A percentile compares a stretch with the other conserved stretches of the same genome.
Conservation (phyloP, 2,329 filamentous ascomycete genomes). For the Davidsoniella virescens region DNA sequence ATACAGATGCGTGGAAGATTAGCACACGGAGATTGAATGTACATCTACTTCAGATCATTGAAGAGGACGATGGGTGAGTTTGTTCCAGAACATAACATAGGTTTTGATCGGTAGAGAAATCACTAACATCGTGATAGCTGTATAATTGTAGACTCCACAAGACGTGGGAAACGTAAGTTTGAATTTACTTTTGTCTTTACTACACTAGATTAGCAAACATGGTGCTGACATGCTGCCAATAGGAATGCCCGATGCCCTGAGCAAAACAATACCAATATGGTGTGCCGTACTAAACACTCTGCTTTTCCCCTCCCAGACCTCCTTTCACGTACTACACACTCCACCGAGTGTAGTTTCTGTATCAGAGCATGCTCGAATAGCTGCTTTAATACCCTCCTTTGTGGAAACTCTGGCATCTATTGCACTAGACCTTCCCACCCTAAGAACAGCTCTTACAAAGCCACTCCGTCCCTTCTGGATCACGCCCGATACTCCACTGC, state of each 20-base stretch:
- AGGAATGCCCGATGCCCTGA: constrained; percentile 86
- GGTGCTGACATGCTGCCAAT: constrained; percentile 11
- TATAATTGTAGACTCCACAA: constrained; percentile 84
- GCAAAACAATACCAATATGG: constrained; percentile 91
- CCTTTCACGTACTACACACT: constrained; percentile 43
- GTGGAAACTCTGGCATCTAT: constrained; percentile 36
- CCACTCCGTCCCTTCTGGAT: constrained; percentile 70
- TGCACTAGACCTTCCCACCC: constrained; percentile 36
- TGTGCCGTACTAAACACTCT: constrained; percentile 68
- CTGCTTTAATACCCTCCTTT: constrained; percentile 40
- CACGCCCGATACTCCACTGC: constrained; percentile 46
- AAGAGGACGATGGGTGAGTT: constrained; percentile 44
- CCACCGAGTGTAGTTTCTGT: constrained; percentile 55
- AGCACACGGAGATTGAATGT: constrained; percentile 73
- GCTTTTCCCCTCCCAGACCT: constrained; percentile 47
- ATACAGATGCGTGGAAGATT: constrained; percentile 80
- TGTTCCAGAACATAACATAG: not conserved
- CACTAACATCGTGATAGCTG: constrained; percentile 28
- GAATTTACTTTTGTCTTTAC: too few relatives aligned
- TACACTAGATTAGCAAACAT: not conserved
- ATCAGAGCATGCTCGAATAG: constrained; percentile 70
- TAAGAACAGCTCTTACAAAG: constrained; percentile 44
- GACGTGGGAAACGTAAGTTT: constrained; percentile 65
- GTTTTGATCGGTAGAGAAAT: not conserved
- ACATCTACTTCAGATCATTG: constrained; percentile 56